These are phyloP conservation scores for Dendrobium officinale DNA, from an alignment of 106 monocot species.

Conservation along the genomic window DNA sequence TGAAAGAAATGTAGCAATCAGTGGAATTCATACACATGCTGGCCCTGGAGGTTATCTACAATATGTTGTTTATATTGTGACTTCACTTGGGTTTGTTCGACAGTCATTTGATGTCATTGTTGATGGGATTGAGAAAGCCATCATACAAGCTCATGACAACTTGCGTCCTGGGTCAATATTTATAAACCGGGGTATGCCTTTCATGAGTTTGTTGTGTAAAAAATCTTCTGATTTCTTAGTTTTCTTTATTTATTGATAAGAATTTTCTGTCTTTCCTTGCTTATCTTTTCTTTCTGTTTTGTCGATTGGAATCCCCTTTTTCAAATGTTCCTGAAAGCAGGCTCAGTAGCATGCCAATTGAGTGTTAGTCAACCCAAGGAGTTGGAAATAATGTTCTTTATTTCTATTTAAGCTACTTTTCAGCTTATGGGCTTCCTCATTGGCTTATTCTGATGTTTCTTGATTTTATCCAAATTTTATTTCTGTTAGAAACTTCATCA, in stretches of 20 bases:
- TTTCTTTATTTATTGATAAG: not conserved
- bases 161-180: constrained; percentile 69
- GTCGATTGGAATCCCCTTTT: no score
- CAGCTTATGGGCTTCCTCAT: not conserved
- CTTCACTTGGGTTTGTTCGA: constrained; percentile 87
- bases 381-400: not conserved
- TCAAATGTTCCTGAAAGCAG: not conserved
- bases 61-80: constrained; percentile 80
- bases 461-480: not conserved
- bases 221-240: not conserved
- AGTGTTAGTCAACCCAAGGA: not conserved
- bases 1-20: constrained; percentile 83
- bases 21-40: constrained; percentile 91
- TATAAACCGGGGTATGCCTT: constrained; percentile 63
- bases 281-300: no score
- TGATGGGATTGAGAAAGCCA: constrained; percentile 82
- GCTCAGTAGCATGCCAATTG: not conserved
- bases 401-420: not conserved
- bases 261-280: no score
- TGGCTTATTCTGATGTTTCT: not conserved
- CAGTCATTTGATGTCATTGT: constrained; percentile 91
- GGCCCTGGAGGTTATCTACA: constrained; percentile 98
- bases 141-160: constrained; percentile 86
- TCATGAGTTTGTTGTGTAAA: not conserved
- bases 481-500: not conserved